Conservation (phyloP, 2,329 filamentous ascomycete genomes). For the Sarocladium kiliense region DNA sequence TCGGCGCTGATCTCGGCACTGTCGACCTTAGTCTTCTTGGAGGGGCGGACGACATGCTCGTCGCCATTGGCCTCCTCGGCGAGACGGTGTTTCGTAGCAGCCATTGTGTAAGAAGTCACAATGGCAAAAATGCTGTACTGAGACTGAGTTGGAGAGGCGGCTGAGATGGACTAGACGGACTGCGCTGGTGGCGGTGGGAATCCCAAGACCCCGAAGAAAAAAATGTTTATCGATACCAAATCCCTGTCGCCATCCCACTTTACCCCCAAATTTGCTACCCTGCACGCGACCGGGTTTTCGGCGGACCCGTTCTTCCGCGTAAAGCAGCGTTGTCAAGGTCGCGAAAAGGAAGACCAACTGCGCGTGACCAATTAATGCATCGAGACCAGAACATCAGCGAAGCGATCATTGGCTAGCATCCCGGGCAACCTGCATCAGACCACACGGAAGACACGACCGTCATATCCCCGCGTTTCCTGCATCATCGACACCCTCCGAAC, state of each 20-base stretch:
- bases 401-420: conserved; percentile 8
- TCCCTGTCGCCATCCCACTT: neutral
- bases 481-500: neutral
- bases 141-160: neutral
- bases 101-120: conserved; percentile 23
- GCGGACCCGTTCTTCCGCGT: conserved; percentile 5
- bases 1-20: conserved; percentile 15
- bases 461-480: conserved; percentile 5
- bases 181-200: conserved; percentile 8
- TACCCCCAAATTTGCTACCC: neutral
- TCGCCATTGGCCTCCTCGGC: conserved; percentile 26
- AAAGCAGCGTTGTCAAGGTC: neutral
- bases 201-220: neutral
- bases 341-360: neutral
- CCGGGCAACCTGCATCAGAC: neutral
- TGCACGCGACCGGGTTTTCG: neutral
- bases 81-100: conserved; percentile 34
- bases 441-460: neutral
- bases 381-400: neutral
- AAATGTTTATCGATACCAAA: conserved; percentile 9
- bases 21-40: conserved; percentile 35
- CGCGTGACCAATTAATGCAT: neutral
- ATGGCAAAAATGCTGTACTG: neutral
- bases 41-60: conserved; percentile 22
- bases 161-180: neutral